phyloP scores from a whole-genome alignment of 306 rosid genomes.

The Cucumis cinereus region DNA sequence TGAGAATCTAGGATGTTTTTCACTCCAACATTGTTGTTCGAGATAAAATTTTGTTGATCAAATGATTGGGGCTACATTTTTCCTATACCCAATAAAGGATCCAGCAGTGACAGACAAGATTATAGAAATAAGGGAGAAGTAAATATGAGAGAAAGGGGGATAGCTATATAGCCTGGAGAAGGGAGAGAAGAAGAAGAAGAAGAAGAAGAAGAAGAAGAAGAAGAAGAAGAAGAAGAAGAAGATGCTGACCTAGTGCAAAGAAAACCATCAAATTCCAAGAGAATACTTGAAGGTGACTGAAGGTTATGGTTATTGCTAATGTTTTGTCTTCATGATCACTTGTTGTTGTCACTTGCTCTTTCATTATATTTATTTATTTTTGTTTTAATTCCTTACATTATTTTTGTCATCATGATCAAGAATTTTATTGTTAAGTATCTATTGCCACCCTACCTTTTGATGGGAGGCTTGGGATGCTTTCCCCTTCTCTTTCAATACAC shows the following conservation, averaged over 20 bases:
- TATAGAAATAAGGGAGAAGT: constrained; percentile 32
- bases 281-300: constrained; percentile 31
- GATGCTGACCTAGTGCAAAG: background rate
- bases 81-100: constrained; percentile 28
- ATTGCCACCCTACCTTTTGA: constrained; percentile 37
- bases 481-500: background rate
- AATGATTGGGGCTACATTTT: constrained; percentile 53
- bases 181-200: constrained; percentile 33
- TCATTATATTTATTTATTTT: constrained; percentile 12
- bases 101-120: constrained; percentile 35
- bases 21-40: constrained; percentile 4
- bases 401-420: background rate
- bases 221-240: too few species aligned
- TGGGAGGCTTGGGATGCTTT: constrained; percentile 52
- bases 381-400: constrained; percentile 4
- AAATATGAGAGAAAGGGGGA: constrained; percentile 24
- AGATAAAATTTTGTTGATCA: background rate
- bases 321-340: constrained; percentile 22
- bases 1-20: constrained; percentile 33
- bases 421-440: constrained; percentile 13
- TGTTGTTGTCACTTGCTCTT: constrained; percentile 20
- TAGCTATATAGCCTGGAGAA: constrained; percentile 33
- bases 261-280: constrained; percentile 27
- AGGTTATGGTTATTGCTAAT: constrained; percentile 31
- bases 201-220: background rate